Base-by-base conservation (phyloP, 768 basidiomycete species). In the Sporobolomyces phaffii region DNA sequence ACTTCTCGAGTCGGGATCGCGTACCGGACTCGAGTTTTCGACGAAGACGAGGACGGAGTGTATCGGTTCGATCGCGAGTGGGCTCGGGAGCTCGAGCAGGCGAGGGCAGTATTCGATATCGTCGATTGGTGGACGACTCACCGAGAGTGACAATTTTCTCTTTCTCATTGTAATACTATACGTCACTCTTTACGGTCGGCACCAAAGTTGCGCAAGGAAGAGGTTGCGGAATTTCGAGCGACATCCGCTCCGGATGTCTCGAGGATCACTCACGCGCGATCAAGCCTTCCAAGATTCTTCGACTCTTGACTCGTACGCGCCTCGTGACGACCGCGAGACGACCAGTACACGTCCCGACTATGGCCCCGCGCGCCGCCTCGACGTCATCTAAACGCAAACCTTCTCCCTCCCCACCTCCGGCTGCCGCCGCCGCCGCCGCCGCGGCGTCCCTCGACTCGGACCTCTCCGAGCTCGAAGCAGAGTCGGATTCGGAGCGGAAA, bases 31-130 rank as follows among this genome's bases (percentile, higher is more conserved):
- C 15, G 13, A 3, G 18, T 50, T 1, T 5, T 34, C 17, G 53
- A 51, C 20, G 45, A 44, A 17, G 34, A 33, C 11, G 40, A 50
- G n/a, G 68, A 65, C 50, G 13, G 10, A 18, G 1, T 11, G 29
- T 69, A 62, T 44, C 29, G 28, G 13, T 69, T 62, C 18, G 47
- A 51, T 31, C 29, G 24, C 11, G 60, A 8, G 3, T 62, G 60
- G 60, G 29, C 40, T 15, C 8, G 26, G 18, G 11, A 26, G 28
- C 22, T 26, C 2, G 47, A 29, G 18, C 26, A 64, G 36, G 68
- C 64, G 14, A 31, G 26, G 22, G n/a, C 18, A 1, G 68, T 69
- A 0, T 11, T 44, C 18, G 26, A 33, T 5, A 49, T 52, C 11
- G 61, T 62, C 24, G 43, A 45, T 10, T 62, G 43, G 43, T 62